Base-by-base conservation (phyloP, 768 basidiomycete genomes). In the Rhizopogon vulgaris region DNA sequence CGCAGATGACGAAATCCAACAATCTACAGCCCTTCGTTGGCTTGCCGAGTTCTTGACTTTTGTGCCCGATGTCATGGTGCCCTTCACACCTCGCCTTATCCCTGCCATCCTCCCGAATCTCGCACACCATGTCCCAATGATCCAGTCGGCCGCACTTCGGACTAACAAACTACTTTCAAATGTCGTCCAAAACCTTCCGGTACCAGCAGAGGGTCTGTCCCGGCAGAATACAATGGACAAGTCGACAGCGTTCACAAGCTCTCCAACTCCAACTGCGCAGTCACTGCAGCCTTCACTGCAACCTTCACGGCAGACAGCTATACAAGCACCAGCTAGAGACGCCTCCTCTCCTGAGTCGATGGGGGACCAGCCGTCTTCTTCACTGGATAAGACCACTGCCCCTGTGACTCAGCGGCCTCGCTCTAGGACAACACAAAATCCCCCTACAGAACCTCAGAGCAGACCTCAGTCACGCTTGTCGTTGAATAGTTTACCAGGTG, bases 1-100 rank as follows among this genome's bases (percentile, higher is more conserved):
- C 34, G 41, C 52, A 48, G 96, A 97, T 61, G 90, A 92, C 55
- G 94, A 95, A 63, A 90, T 95, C 27, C 94, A 96, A 57, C 92
- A 96, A 60, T 90, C 90, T 0, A 94, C 90, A 0, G 90, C 94
- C n/a, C 77, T 99, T 14, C 76, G 81, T 54, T 99, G 96, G 96
- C 73, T 99, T 22, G 82, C 90, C 6, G 91, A 94, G 57, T 93
- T 98, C 69, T 73, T 98, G 30, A 77, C 73, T 43, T 92, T 97
- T 60, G 87, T 85, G 1, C 84, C 88, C 49, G 90, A 94, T 63
- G 91, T 94, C 49, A 90, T 98, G 78, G 82, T 98, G 25, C 89
- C 90, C 2, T 96, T 96, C 63, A 92, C 93, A 0, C 94, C 96
- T 1, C 84, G 91, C 38, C 83, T 99, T 41, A 86, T 99, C 40